Conservation (phyloP, 1,139 yeast species). For the Debaryomycetaceae sp. region DNA sequence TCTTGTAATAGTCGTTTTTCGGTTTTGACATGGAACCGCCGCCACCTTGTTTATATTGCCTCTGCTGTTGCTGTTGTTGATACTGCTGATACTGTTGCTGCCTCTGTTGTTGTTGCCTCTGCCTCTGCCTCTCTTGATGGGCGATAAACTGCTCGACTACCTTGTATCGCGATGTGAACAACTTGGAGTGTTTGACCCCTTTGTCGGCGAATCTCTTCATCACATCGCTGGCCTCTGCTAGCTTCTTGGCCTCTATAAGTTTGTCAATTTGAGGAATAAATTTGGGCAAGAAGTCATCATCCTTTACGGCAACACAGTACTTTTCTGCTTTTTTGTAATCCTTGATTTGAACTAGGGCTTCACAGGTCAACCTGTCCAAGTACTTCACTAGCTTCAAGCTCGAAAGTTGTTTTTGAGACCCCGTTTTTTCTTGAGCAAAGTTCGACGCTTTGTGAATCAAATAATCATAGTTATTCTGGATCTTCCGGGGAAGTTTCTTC, state of each 20-base stretch:
- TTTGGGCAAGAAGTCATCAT: constrained; percentile 43
- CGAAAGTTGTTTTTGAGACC: constrained; percentile 7
- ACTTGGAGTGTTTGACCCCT: constrained; percentile 37
- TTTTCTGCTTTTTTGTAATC: constrained; percentile 24
- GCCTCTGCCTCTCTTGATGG: constrained; percentile 29
- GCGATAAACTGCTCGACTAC: constrained; percentile 20
- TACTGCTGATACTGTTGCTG: constrained; percentile 47
- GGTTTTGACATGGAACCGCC: constrained; percentile 36
- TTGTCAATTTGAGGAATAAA: constrained; percentile 42
- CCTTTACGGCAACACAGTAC: constrained; percentile 33
- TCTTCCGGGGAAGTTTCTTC: constrained; percentile 19
- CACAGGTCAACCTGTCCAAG: constrained; percentile 46
- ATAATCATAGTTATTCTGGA: constrained; percentile 34
- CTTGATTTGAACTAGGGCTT: constrained; percentile 34
- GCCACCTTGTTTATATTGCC: constrained; percentile 36
- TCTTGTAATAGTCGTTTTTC: constrained; percentile 75
- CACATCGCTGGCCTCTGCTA: constrained; percentile 37
- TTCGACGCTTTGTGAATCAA: constrained; percentile 19
- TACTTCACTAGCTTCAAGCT: constrained; percentile 22
- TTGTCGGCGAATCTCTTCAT: constrained; percentile 20
- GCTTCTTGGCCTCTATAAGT: constrained; percentile 37
- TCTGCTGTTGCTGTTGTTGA: constrained; percentile 41
- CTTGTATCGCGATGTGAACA: constrained; percentile 28
- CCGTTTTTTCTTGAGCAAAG: constrained; percentile 17
- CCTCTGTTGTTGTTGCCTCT: constrained; percentile 49